These are phyloP conservation scores for Cryphonectria japonica DNA, from an alignment of 2,329 filamentous ascomycete genomes.

Conservation along the genomic window DNA sequence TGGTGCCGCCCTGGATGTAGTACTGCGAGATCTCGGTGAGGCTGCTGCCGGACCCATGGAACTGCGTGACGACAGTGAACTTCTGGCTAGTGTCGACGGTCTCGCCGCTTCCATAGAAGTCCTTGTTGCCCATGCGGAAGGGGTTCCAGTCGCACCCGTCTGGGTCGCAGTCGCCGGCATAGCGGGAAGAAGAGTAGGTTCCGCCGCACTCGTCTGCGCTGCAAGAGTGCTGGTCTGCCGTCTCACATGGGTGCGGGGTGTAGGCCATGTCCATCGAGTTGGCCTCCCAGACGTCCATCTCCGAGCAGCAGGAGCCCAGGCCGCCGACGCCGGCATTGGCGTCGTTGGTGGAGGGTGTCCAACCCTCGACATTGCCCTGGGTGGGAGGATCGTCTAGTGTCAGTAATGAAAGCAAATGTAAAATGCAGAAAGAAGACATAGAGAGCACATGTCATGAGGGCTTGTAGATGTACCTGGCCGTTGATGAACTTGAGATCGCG, in stretches of 20 bases:
- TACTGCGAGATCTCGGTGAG: slow-evolving; percentile 59
- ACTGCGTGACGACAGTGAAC: slow-evolving; percentile 67
- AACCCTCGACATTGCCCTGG: slow-evolving; percentile 46
- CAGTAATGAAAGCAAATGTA: background rate
- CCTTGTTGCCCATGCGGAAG: slow-evolving; percentile 63
- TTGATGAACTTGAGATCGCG: slow-evolving; percentile 47
- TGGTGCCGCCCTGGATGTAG: slow-evolving; percentile 62
- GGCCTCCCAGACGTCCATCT: slow-evolving; percentile 62
- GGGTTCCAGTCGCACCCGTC: slow-evolving; percentile 70
- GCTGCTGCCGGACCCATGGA: slow-evolving; percentile 51
- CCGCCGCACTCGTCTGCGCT: slow-evolving; percentile 50
- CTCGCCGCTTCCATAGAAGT: slow-evolving; percentile 63
- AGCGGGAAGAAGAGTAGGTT: slow-evolving; percentile 53
- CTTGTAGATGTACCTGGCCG: slow-evolving; percentile 37
- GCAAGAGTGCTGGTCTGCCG: slow-evolving; percentile 48
- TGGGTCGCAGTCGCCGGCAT: slow-evolving; percentile 63
- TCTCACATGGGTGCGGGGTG: slow-evolving; percentile 62
- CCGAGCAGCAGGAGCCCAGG: slow-evolving; percentile 58
- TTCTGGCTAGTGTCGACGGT: slow-evolving; percentile 60
- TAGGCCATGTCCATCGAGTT: slow-evolving; percentile 62
- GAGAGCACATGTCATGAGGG: too few species aligned
- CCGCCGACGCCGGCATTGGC: slow-evolving; percentile 52
- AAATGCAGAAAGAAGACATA: background rate
- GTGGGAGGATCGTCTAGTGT: background rate
- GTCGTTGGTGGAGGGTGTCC: slow-evolving; percentile 54